These are phyloP conservation scores for Monosporascus sp. DNA, from an alignment of 2,329 filamentous ascomycete genomes.

Conservation along the genomic window DNA sequence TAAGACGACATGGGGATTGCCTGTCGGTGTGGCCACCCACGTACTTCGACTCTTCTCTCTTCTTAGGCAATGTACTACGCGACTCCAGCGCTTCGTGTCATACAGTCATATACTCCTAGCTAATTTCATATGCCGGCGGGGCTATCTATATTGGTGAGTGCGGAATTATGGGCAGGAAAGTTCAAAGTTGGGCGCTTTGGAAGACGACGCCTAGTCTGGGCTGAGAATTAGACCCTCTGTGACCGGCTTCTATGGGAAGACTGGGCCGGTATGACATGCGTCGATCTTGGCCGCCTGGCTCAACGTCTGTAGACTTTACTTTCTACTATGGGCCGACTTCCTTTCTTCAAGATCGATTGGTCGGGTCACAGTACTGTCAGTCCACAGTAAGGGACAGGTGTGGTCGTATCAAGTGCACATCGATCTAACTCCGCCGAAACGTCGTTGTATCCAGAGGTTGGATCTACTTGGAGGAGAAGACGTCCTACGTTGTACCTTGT, in stretches of 20 bases:
- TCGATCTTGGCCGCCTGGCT: neutral
- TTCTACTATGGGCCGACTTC: neutral
- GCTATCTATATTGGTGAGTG: neutral
- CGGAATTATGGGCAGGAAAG: neutral
- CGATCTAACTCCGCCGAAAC: too few species aligned
- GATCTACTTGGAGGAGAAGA: neutral
- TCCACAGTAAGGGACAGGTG: neutral
- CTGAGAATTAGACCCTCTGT: neutral
- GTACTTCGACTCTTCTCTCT: neutral
- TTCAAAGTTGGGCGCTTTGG: neutral
- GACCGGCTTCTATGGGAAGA: neutral
- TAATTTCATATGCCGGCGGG: neutral
- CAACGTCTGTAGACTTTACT: neutral
- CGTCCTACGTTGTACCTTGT: neutral
- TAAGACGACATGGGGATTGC: neutral
- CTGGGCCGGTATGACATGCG: neutral
- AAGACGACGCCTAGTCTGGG: neutral
- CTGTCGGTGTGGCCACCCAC: neutral
- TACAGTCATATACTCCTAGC: neutral
- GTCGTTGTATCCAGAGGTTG: neutral
- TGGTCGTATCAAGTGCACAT: neutral
- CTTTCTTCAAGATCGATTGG: neutral
- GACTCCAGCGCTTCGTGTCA: too few species aligned
- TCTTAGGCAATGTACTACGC: neutral
- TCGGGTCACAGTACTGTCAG: neutral